Evolutionary conservation across 2,329 filamentous ascomycete genomes (phyloP), one percentile per base, ranked within the genome.

Genomic region (Calonectria pseudoturangicola): DNA sequence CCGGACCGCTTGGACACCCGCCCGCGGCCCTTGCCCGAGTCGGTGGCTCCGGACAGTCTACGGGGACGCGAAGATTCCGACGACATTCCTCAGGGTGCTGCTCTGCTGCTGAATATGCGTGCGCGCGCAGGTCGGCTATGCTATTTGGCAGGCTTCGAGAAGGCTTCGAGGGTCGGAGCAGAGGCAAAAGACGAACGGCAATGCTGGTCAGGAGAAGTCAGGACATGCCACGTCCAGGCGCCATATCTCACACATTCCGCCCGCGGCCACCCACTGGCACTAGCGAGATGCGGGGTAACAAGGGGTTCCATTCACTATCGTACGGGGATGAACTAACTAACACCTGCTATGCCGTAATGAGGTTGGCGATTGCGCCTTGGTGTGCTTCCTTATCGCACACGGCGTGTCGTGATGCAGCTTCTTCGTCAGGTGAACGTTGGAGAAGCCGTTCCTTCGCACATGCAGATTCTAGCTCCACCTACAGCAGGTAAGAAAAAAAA

Each of bases 1-100:
- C 78, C 78, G 27, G 78, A 79, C 65, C 78, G 72, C 47, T 79
- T 79, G 0, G 78, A 76, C 2, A 79, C 78, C n/a, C 78, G 74
- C 12, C 76, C 75, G 41, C 71, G 67, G 25, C 66, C 60, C 54
- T 71, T 74, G 28, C 54, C 51, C 16, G 72, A 71, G 21, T 77
- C 73, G 12, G 68, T 66, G 12, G 74, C 58, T 4, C 41, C 68
- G 18, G 76, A 77, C 3, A 74, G 39, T 60, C 76, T 76, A 33
- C 76, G 70, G 15, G 68, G 27, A 33, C 78, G 75, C 3, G 75
- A 70, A 7, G 77, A 66, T 47, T 68, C 71, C 36, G 77, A 72
- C 7, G 78, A 73, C 78, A 79, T 79, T 60, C 54, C 54, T 47
- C 41, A 15, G 39, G 10, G 65, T 16, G 28, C 27, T 60, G 5